A percentile compares a stretch with the other conserved stretches of the same genome.
phyloP scores from a whole-genome alignment of 495 filamentous ascomycete genomes.

The Pseudomonodictys pantanalensis region DNA sequence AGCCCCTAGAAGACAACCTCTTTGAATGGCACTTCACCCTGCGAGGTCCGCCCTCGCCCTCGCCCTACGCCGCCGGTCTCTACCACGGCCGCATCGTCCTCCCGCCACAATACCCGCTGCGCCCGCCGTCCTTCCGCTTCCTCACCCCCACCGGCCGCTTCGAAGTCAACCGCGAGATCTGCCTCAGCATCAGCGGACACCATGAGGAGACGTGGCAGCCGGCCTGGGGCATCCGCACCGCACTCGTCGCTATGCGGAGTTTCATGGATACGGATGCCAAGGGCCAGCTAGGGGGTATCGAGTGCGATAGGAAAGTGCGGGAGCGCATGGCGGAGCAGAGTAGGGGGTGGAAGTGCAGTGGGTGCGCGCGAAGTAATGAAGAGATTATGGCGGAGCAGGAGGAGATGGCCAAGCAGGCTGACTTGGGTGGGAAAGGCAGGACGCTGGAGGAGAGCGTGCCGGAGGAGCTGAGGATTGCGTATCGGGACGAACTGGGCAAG shows the following conservation, averaged over 20 bases:
- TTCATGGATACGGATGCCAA: slow-evolving; percentile 74
- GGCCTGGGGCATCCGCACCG: slow-evolving; percentile 88
- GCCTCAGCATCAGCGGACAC: slow-evolving; percentile 85
- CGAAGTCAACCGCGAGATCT: slow-evolving; percentile 96
- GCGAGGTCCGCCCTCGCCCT: slow-evolving; percentile 77
- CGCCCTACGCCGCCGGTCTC: slow-evolving; percentile 73
- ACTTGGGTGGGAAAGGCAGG: slow-evolving; percentile 41
- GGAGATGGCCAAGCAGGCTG: slow-evolving; percentile 35
- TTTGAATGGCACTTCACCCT: slow-evolving; percentile 99
- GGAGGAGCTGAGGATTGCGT: slow-evolving; percentile 50
- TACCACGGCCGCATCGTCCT: slow-evolving; percentile 97
- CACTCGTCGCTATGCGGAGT: slow-evolving; percentile 63
- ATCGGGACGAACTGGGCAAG: slow-evolving; percentile 44
- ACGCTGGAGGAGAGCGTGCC: slow-evolving; percentile 43
- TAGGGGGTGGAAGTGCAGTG: slow-evolving; percentile 59
- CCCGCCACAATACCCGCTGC: slow-evolving; percentile 81
- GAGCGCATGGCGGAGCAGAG: slow-evolving; percentile 63
- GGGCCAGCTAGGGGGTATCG: slow-evolving; percentile 86
- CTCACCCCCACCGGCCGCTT: slow-evolving; percentile 88
- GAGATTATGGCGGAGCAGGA: slow-evolving; percentile 61
- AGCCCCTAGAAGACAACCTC: slow-evolving; percentile 80
- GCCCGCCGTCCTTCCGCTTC: slow-evolving; percentile 92
- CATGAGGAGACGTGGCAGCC: slow-evolving; percentile 99
- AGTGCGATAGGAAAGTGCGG: slow-evolving; percentile 62
- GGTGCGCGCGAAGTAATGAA: slow-evolving; percentile 64